Evolutionary conservation across 768 basidiomycete species (phyloP).

Genomic region (Artomyces pyxidatus): DNA sequence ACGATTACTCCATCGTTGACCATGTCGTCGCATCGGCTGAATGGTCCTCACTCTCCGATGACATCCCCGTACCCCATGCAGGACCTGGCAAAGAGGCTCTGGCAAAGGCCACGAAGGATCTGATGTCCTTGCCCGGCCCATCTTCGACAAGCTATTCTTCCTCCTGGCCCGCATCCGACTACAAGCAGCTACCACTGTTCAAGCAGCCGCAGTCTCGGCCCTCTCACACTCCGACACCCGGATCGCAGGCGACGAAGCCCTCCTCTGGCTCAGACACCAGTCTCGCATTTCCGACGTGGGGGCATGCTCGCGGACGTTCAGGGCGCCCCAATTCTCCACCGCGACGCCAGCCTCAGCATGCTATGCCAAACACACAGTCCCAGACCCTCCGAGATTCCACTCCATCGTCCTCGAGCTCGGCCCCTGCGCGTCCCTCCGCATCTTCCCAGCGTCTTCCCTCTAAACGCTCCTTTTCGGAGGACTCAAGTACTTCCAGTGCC

Average conservation of each 20-base stretch:
- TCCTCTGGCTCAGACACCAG: not conserved
- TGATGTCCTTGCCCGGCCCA: conserved; percentile 57
- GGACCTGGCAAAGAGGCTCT: conserved; percentile 49
- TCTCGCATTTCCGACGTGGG: not conserved
- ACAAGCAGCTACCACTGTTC: conserved; percentile 18
- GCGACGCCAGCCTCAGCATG: too few species aligned
- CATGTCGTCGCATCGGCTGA: conserved; percentile 14
- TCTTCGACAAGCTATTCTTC: not conserved
- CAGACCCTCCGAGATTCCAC: too few species aligned
- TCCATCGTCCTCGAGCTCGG: conserved; percentile 6
- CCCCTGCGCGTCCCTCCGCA: conserved; percentile 8
- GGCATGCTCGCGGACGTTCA: not conserved
- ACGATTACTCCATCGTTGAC: conserved; percentile 16
- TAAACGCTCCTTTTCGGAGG: conserved; percentile 14
- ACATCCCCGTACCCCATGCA: conserved; percentile 37
- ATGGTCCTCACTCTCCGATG: conserved; percentile 26
- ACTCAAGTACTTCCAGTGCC: conserved; percentile 3
- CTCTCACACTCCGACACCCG: conserved; percentile 6
- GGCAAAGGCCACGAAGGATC: conserved; percentile 73
- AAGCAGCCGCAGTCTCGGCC: conserved; percentile 7
- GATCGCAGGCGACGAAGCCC: conserved; percentile 1
- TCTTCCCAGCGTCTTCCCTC: not conserved
- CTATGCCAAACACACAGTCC: not conserved
- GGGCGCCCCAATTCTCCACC: too few species aligned
- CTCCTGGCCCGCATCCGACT: conserved; percentile 29